Percentiles rank a stretch among this genome's conserved stretches.
Evolutionary conservation across 208 protist species (phyloP).

Genomic region (Lotmaria passim): DNA sequence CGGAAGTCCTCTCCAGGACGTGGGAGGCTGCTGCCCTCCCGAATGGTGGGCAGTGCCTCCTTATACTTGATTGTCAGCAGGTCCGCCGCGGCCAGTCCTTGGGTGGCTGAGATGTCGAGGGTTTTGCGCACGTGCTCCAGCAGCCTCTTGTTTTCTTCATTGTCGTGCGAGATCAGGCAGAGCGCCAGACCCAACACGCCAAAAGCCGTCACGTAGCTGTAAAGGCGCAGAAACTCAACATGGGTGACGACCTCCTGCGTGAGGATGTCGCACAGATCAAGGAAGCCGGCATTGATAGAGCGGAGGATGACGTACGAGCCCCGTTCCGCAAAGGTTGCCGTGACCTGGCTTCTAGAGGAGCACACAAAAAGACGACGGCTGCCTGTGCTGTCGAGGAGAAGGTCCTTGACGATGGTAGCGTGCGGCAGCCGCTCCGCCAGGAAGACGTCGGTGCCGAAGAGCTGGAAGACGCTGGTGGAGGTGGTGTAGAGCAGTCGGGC

Average conservation of each 20-base stretch:
- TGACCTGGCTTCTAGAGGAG: constrained; percentile 50
- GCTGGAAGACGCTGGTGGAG: constrained; percentile 67
- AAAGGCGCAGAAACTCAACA: constrained; percentile 82
- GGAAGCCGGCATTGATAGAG: constrained; percentile 68
- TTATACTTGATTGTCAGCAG: constrained; percentile 74
- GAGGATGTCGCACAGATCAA: constrained; percentile 76
- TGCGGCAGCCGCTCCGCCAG: constrained; percentile 50
- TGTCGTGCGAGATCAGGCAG: constrained; percentile 55
- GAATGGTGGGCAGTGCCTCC: constrained; percentile 40
- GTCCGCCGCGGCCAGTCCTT: constrained; percentile 63
- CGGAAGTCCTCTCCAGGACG: constrained; percentile 51
- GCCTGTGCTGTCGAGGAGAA: constrained; percentile 48
- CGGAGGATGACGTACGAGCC: constrained; percentile 66
- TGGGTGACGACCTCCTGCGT: constrained; percentile 75
- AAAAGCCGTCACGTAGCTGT: constrained; percentile 67
- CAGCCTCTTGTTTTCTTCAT: constrained; percentile 52
- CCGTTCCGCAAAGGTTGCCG: constrained; percentile 71
- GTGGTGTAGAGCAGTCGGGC: constrained; percentile 46
- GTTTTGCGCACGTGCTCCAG: constrained; percentile 62
- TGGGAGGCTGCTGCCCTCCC: constrained; percentile 27
- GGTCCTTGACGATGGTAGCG: constrained; percentile 38
- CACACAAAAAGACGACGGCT: constrained; percentile 66
- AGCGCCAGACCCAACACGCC: constrained; percentile 67
- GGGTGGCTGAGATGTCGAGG: constrained; percentile 70
- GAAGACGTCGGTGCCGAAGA: constrained; percentile 68